phyloP scores from a whole-genome alignment of 306 rosid species.

The Ceratonia siliqua region DNA sequence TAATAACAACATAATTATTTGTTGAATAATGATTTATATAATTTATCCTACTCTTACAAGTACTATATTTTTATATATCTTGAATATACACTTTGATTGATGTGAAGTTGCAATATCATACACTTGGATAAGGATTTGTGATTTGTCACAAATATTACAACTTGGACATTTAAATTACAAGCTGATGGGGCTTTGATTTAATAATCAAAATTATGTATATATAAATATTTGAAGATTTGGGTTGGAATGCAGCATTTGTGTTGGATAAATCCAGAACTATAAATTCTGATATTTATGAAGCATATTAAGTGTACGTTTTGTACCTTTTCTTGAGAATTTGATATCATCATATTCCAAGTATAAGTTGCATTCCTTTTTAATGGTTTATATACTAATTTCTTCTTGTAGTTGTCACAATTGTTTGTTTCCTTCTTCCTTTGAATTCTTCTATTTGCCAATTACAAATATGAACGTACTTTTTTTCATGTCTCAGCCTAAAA shows the following conservation, averaged over 20 bases:
- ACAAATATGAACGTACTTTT: conserved; percentile 3
- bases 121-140: neutral
- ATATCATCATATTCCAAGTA: neutral
- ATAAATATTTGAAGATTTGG: conserved; percentile 2
- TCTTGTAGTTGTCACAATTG: neutral
- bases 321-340: neutral
- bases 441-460: conserved; percentile 3
- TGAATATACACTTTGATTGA: neutral
- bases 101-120: neutral
- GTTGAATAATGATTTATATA: neutral
- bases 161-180: neutral
- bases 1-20: neutral
- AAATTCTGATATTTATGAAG: neutral
- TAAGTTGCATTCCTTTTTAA: conserved; percentile 16
- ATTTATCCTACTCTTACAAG: neutral
- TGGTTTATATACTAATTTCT: conserved; percentile 16
- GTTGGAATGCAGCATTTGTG: neutral
- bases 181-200: neutral
- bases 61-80: neutral
- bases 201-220: neutral
- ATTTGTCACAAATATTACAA: neutral
- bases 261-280: neutral
- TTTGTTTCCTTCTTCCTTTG: neutral
- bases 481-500: conserved; percentile 46
- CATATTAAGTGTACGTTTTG: neutral